Evolutionary conservation across 257 asterid species (phyloP), one percentile per base, ranked within the genome.

Genomic region (Penstemon barbatus): DNA sequence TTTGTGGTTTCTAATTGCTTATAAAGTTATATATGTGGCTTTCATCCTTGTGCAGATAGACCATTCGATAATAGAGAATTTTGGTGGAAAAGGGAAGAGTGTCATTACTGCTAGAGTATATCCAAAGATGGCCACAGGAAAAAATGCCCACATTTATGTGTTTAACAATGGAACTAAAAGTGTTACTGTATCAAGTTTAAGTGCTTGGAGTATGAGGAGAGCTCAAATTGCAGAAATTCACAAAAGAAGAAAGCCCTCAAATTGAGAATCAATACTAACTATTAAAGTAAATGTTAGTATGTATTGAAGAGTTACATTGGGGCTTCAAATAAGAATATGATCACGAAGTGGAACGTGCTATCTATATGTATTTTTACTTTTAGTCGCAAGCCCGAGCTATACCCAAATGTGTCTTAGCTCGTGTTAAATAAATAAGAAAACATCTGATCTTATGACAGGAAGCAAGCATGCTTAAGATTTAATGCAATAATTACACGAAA

Each of bases 51-150:
- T 78, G 74, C 77, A 81, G 86, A 45, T 78, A 12, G 86, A 81
- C 62, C 81, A 73, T 39, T 81, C 83, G 0, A 72, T 72, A 12
- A 65, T 74, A 15, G 85, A 81, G 78, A 78, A 77, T 65, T 81
- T 81, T 69, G 85, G 86, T 10, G 86, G 78, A 38, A 68, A 64
- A 63, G 85, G 85, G 10, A 77, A 68, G 72, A 72, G 78, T 44
- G 71, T 74, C 67, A 81, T 81, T 33, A 74, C 82, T 12, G 56
- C 70, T 45, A 77, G 85, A 45, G 80, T 78, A 49, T 77, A 81
- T 68, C 85, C 85, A 5, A 50, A 41, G 37, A 7, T 74, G 7
- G 82, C 82, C 13, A 68, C 74, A 63, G 72, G 8, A 41, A 5
- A 70, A 4, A 67, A 78, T 45, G 15, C 83, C 40, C 78, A 70